These are phyloP conservation scores for Penicillium taxi DNA, from an alignment of 495 filamentous ascomycete genomes.

Conservation along the genomic window DNA sequence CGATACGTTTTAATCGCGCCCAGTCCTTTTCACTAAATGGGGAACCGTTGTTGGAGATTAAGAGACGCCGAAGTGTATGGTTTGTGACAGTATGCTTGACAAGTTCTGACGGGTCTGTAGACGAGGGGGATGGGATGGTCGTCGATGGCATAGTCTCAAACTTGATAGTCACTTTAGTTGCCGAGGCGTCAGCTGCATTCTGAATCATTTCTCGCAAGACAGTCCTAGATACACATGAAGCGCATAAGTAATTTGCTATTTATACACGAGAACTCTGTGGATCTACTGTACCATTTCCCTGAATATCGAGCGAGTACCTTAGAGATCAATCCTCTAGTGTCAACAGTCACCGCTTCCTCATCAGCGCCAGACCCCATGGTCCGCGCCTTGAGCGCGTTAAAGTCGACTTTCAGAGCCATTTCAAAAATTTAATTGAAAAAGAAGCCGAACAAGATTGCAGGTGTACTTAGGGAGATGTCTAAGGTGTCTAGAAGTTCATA, in stretches of 20 bases:
- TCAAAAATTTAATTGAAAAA: no score
- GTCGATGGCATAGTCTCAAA: conserved; percentile 83
- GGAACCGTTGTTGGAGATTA: conserved; percentile 86
- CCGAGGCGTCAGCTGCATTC: conserved; percentile 93
- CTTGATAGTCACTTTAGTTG: conserved; percentile 78
- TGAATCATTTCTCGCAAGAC: conserved; percentile 89
- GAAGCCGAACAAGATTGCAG: no score
- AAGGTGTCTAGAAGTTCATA: no score
- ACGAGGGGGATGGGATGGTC: conserved; percentile 60
- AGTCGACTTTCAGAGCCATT: conserved; percentile 62
- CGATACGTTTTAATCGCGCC: conserved; percentile 88
- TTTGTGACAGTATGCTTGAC: conserved; percentile 77
- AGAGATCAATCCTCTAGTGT: conserved; percentile 92
- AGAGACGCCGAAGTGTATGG: conserved; percentile 71
- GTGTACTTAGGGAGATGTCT: no score
- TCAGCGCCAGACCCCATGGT: conserved; percentile 79
- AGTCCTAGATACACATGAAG: conserved; percentile 34
- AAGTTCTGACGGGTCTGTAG: conserved; percentile 55
- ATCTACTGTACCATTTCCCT: conserved; percentile 61
- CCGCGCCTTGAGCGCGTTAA: conserved; percentile 72
- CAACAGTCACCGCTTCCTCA: conserved; percentile 97
- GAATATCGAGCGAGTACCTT: conserved; percentile 95
- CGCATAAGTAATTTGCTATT: no score
- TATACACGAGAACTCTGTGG: conserved; percentile 8
- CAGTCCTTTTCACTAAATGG: conserved; percentile 84